These are phyloP conservation scores for Tetracladium maxilliforme DNA, from an alignment of 2,329 filamentous ascomycete genomes.

Conservation along the genomic window DNA sequence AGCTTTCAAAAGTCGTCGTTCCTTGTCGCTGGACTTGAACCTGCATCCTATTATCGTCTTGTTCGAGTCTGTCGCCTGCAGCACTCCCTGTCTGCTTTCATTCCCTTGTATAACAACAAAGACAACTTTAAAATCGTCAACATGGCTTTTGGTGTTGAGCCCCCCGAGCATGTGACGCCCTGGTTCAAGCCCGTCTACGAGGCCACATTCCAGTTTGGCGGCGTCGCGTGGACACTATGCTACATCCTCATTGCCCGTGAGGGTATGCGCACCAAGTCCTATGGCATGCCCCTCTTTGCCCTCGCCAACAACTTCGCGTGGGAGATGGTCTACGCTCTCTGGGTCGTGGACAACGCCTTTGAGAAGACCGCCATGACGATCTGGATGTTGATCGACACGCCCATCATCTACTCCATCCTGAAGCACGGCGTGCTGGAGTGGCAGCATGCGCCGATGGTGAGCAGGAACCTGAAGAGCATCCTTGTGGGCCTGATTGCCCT, in stretches of 20 bases:
- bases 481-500: conserved; percentile 19
- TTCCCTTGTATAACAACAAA: too few species aligned
- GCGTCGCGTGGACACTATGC: conserved; percentile 10
- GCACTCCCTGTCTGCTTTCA: too few species aligned
- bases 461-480: conserved; percentile 21
- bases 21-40: too few species aligned
- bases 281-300: conserved; percentile 31
- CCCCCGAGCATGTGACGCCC: conserved; percentile 7
- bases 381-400: conserved; percentile 33
- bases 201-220: conserved; percentile 8
- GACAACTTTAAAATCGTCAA: too few species aligned
- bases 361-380: conserved; percentile 27
- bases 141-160: conserved; percentile 10
- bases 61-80: too few species aligned
- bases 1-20: too few species aligned
- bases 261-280: conserved; percentile 28
- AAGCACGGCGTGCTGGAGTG: conserved; percentile 27
- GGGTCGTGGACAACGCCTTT: conserved; percentile 25
- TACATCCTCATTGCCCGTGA: conserved; percentile 32
- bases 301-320: conserved; percentile 34
- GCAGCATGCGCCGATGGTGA: conserved; percentile 22
- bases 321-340: conserved; percentile 33
- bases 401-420: conserved; percentile 29
- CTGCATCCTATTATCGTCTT: too few species aligned
- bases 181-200: conserved; percentile 5